Evolutionary conservation across 305 asterid genomes (phyloP), one percentile per base, ranked within the genome.

Genomic region (Stenogyne calaminthoides): DNA sequence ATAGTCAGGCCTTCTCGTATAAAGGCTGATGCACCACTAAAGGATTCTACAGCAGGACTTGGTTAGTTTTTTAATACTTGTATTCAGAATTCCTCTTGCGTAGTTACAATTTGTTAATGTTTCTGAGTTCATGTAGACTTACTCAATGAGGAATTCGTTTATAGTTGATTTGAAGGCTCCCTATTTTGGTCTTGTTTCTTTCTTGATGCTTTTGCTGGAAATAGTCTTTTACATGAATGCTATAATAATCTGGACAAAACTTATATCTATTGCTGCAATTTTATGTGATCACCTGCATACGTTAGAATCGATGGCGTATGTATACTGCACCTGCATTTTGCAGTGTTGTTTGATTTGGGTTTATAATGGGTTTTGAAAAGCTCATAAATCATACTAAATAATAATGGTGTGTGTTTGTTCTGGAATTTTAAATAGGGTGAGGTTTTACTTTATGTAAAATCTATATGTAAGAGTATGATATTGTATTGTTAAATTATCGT

Each of bases 1-100:
- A 77, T 92, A 70, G 87, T 86, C 14, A 84, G 96, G 81, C 95
- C 97, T 36, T 67, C 89, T 29, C 87, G 88, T 59, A 66, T 83
- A 47, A 81, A 90, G 77, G 78, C 83, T 8, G 88, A 87, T 75
- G 86, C 90, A 44, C 87, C 87, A 0, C 74, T 76, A 14, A 82
- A 85, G 82, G 89, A 85, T 46, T 59, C 88, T 56, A 84, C 83
- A 0, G 81, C 85, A 20, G 96, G 93, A 76, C 95, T 88, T 71
- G 97, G 96, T 83, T 88, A 86, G 83, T 66, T 52, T 16, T 5
- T n/a, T 8, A n/a, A 14, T 27, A 57, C 39, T 59, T 77, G 54
- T 27, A 39, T 27, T 12, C 39, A 8, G 62, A 36, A 56, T 71
- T 36, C 63, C 40, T 7, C 34, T 5, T 47, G 55, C 56, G 39